Evolutionary conservation across 495 filamentous ascomycete species (phyloP).

Genomic region (Penicillium crystallinum): DNA sequence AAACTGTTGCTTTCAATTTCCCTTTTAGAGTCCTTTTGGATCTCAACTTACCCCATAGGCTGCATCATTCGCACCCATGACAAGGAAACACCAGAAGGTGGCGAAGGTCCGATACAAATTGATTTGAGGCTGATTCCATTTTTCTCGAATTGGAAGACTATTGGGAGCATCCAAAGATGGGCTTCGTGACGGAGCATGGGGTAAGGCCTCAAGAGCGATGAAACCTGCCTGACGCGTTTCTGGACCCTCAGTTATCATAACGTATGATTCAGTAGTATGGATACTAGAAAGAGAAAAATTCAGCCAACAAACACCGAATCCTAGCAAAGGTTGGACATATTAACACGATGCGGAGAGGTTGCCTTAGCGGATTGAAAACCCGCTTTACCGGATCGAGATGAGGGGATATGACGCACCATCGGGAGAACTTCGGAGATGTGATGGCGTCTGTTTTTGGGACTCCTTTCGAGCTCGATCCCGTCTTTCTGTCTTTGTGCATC

Average conservation of each 20-base stretch:
- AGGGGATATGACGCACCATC: too few species aligned
- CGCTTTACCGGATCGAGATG: neutral
- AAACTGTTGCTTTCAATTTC: too few species aligned
- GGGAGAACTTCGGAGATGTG: too few species aligned
- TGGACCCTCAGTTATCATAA: constrained; percentile 13
- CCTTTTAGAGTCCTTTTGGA: neutral
- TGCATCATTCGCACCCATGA: constrained; percentile 80
- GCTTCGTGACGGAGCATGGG: constrained; percentile 3
- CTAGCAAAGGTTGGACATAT: too few species aligned
- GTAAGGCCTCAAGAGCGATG: constrained; percentile 18
- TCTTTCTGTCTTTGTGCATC: too few species aligned
- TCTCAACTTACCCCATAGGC: constrained; percentile 62
- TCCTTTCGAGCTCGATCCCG: too few species aligned
- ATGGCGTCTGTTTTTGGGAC: too few species aligned
- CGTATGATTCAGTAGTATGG: neutral
- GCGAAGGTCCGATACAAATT: constrained; percentile 62
- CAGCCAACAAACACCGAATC: too few species aligned
- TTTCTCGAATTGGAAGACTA: constrained; percentile 16
- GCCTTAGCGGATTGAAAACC: neutral
- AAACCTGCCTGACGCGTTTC: constrained; percentile 8
- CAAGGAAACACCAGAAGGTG: constrained; percentile 68
- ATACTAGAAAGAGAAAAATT: too few species aligned
- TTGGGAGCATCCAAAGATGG: neutral
- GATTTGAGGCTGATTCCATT: constrained; percentile 65
- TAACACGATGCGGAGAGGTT: neutral